Evolutionary conservation across 2,329 filamentous ascomycete species (phyloP).

Genomic region (Elsinoe ampelina): DNA sequence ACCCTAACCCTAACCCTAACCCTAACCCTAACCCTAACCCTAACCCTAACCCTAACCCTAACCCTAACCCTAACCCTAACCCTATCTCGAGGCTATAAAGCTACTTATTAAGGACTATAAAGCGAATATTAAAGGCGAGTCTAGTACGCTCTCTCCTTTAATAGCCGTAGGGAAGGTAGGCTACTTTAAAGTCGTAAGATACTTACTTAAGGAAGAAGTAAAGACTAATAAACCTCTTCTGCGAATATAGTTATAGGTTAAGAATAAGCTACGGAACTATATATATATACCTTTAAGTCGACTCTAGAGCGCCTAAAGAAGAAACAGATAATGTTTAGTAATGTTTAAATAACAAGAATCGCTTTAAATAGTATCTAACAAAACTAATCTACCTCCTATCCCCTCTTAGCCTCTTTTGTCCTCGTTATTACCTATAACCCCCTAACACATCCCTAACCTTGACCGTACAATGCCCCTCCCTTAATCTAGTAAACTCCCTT

Average conservation of each 20-base stretch:
- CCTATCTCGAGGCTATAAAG: background rate
- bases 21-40: too few species aligned
- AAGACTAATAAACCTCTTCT: background rate
- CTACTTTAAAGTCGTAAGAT: background rate
- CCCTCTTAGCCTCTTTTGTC: background rate
- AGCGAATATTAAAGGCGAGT: background rate
- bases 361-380: background rate
- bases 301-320: too few species aligned
- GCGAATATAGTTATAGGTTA: background rate
- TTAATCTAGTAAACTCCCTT: constrained; percentile 33
- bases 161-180: background rate
- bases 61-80: too few species aligned
- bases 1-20: too few species aligned
- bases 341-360: too few species aligned
- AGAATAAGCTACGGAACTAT: background rate
- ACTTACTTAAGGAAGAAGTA: background rate
- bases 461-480: constrained; percentile 23
- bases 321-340: too few species aligned
- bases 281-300: too few species aligned
- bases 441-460: constrained; percentile 22
- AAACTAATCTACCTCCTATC: background rate
- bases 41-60: too few species aligned
- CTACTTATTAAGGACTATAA: background rate
- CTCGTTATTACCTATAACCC: background rate
- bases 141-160: background rate